Evolutionary conservation across 495 filamentous ascomycete species (phyloP), one percentile per base, ranked within the genome.

Genomic region (Neurospora sublineolata): DNA sequence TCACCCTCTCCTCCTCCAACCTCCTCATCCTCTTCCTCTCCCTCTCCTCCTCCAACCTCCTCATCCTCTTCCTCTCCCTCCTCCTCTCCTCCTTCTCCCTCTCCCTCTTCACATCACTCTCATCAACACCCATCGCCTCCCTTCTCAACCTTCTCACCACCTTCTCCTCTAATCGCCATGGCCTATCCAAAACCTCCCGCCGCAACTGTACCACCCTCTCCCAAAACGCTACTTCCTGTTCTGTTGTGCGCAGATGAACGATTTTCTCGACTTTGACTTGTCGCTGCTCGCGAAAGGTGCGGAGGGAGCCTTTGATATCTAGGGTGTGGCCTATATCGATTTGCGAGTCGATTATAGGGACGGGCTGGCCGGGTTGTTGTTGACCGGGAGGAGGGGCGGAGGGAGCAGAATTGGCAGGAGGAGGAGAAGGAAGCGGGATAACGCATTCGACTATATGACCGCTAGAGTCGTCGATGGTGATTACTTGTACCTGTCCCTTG

Each of bases 401-500:
- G 36, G 36, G 36, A 37, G 36, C 36, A 37, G 36, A 5, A 37
- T 5, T 8, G 8, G 37, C 18, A 8, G 30, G n/a, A 20, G 68
- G n/a, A 18, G 72, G 39, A 20, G 72, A 44, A 23, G 69, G 68
- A 27, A 77, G 69, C 42, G 72, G 68, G 30, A 80, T 70, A 52
- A 75, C 67, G 58, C 84, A 85, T 67, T 97, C 91, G 39, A 97
- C 86, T 2, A 86, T 91, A 5, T 84, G 81, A 11, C 94, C 96
- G 76, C 91, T 94, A 79, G 92, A 90, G 80, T 99, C 95, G 73
- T 98, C 95, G 36, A 98, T 75, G 0, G 87, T 92, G 5, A 64
- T 27, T 4, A 64, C 52, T 36, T 64, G 27, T 4, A 64, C 18
- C 52, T 64, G 52, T 6, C 52, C 52, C 27, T 36, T 64, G 27